These are phyloP conservation scores for Ophiostoma populinum DNA, from an alignment of 2,329 filamentous ascomycete species.

Conservation along the genomic window DNA sequence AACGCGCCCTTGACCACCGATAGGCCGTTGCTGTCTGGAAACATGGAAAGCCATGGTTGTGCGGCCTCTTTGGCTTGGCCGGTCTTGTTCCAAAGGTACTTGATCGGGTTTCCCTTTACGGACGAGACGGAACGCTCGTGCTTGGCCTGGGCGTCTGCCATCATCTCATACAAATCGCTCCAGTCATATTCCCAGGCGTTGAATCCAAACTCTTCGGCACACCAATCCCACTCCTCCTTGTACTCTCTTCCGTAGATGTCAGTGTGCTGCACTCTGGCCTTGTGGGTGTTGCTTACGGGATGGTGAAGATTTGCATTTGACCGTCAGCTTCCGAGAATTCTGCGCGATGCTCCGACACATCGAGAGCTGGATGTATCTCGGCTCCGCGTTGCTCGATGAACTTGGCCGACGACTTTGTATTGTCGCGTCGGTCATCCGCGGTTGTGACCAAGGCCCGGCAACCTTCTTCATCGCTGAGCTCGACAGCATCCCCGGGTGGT, in stretches of 20 bases:
- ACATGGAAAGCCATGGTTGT: constrained; percentile 6
- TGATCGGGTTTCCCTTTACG: constrained; percentile 3
- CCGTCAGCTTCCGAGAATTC: constrained; percentile 1
- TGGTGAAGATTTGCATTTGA: background rate
- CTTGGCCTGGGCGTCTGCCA: constrained; percentile 3
- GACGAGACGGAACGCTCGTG: background rate
- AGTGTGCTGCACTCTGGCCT: background rate
- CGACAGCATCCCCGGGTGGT: background rate
- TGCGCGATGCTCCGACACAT: background rate
- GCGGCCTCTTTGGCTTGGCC: constrained; percentile 3
- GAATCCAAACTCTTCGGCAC: background rate
- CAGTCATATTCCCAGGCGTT: constrained; percentile 5
- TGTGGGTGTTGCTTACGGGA: background rate
- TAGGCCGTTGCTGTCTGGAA: constrained; percentile 7
- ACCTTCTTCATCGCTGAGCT: constrained; percentile 5
- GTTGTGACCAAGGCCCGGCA: background rate
- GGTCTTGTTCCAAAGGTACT: constrained; percentile 7
- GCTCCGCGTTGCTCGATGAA: constrained; percentile 2
- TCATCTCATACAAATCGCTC: constrained; percentile 6
- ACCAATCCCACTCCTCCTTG: constrained; percentile 1
- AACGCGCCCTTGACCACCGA: constrained; percentile 5
- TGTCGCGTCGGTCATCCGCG: background rate
- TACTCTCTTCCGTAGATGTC: background rate
- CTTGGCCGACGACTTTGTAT: constrained; percentile 2
- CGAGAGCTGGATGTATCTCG: constrained; percentile 6